Conservation (phyloP, 129 eudicot genomes). For the Chrysanthemum lavandulifolium region DNA sequence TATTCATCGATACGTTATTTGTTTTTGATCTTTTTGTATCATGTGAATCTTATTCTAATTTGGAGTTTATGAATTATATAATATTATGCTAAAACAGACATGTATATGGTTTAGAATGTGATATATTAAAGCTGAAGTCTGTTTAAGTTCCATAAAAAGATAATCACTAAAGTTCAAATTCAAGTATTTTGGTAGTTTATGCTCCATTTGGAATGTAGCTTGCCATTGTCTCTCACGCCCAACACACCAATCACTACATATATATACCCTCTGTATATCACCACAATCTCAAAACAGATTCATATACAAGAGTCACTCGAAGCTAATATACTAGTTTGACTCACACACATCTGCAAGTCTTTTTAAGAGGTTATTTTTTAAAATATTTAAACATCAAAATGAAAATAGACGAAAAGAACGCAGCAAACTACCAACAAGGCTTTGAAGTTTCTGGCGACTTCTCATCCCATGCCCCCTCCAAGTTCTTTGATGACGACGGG, state of each 20-base stretch:
- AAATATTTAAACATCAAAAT: not conserved
- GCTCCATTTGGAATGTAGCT: constrained; percentile 7
- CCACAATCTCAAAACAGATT: constrained; percentile 9
- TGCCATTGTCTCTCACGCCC: constrained; percentile 20
- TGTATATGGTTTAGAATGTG: not conserved
- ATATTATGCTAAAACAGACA: not conserved
- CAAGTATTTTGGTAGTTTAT: constrained; percentile 23
- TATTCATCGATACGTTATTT: not conserved
- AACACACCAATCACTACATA: constrained; percentile 5
- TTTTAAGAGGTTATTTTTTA: not conserved
- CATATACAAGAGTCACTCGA: not conserved
- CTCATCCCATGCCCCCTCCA: constrained; percentile 32
- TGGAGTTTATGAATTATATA: not conserved
- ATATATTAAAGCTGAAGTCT: not conserved
- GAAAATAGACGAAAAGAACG: constrained; percentile 28
- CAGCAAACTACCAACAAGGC: constrained; percentile 39
- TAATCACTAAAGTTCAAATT: constrained; percentile 18
- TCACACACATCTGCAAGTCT: too few relatives aligned
- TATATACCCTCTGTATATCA: not conserved
- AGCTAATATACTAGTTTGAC: too few relatives aligned
- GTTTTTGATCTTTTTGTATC: not conserved
- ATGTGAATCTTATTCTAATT: not conserved
- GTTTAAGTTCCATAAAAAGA: constrained; percentile 9
- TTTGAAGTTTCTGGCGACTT: constrained; percentile 32
- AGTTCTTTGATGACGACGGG: constrained; percentile 58